Conservation (phyloP, 108 stramenopile genomes). For the Pseudonitzschia delicatissima region DNA sequence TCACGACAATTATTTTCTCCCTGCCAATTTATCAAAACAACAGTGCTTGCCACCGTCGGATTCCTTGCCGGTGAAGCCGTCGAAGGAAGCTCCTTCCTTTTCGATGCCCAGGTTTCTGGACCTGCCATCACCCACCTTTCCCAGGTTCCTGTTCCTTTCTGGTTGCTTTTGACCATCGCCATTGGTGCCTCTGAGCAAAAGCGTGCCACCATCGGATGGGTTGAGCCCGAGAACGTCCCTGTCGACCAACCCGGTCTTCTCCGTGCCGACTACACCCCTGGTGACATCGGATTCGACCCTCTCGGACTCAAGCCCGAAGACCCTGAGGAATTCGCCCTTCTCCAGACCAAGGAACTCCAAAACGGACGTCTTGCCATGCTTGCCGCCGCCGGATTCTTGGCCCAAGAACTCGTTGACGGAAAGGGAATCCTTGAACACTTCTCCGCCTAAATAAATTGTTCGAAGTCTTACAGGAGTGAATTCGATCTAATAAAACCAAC, state of each 20-base stretch:
- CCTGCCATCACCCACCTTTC: conserved; percentile 89
- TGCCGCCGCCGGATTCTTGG: conserved; percentile 73
- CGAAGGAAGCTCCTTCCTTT: conserved; percentile 74
- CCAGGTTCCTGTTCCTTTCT: conserved; percentile 57
- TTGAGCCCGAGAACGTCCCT: conserved; percentile 48
- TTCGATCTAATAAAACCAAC: too few relatives aligned
- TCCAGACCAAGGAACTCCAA: conserved; percentile 84
- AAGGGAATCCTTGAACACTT: conserved; percentile 75
- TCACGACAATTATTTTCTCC: not conserved
- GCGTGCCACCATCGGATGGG: conserved; percentile 71
- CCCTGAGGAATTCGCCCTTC: conserved; percentile 45
- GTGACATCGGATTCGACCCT: conserved; percentile 82
- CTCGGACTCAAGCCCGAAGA: conserved; percentile 63
- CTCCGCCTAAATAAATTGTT: conserved; percentile 10
- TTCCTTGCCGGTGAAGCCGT: conserved; percentile 79
- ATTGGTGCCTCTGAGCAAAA: conserved; percentile 58
- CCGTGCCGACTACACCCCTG: conserved; percentile 63
- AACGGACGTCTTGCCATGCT: conserved; percentile 81
- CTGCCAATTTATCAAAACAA: not conserved
- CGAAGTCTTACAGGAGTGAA: too few relatives aligned
- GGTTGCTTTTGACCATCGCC: conserved; percentile 48
- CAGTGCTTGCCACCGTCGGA: conserved; percentile 54
- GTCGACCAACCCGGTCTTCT: conserved; percentile 59
- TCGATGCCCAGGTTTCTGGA: conserved; percentile 72
- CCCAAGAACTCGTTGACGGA: conserved; percentile 78